Evolutionary conservation across 768 basidiomycete genomes (phyloP), one percentile per base, ranked within the genome.

Genomic region (Hemileccinum rubropunctum): DNA sequence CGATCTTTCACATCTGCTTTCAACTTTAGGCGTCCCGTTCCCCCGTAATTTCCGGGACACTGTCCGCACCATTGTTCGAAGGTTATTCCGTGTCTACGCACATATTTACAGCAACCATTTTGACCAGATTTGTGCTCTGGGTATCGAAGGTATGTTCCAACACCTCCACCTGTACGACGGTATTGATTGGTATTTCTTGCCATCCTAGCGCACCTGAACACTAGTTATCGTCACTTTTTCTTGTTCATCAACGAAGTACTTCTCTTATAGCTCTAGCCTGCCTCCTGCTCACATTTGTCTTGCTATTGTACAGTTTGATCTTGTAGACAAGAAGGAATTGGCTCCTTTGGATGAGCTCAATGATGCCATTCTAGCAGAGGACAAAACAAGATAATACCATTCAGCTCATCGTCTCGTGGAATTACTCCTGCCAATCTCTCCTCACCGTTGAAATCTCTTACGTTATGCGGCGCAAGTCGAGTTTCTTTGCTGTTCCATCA

Each of bases 91-190:
- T 15, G 90, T 99, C 36, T 99, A 99, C 66, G 97, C 94, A 17
- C 97, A 99, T 67, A 85, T 98, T 63, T 99, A 99, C 75, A 95
- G 94, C 76, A 95, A 93, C 58, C 97, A 99, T 70, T 98, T 99
- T 68, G 97, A 98, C 61, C 95, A 98, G 61, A 91, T 98, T 51
- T 98, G 95, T 67, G 97, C 97, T 13, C 73, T 99, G 40, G 95
- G 95, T 6, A 98, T 99, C 45, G 97, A 99, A 81, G 95, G 95
- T 95, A 53, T 35, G 74, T 30, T 44, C 6, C 13, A 12, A 14
- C 21, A 15, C 27, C 12, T 40, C 18, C 8, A 3, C 20, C 15
- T 8, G 17, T 23, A 18, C 14, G n/a, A 35, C 38, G 40, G 41
- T 32, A 32, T 46, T 53, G 23, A 38, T 49, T 30, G 18, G 11